phyloP scores from a whole-genome alignment of 2,329 filamentous ascomycete species.

The Diaporthe sp. region DNA sequence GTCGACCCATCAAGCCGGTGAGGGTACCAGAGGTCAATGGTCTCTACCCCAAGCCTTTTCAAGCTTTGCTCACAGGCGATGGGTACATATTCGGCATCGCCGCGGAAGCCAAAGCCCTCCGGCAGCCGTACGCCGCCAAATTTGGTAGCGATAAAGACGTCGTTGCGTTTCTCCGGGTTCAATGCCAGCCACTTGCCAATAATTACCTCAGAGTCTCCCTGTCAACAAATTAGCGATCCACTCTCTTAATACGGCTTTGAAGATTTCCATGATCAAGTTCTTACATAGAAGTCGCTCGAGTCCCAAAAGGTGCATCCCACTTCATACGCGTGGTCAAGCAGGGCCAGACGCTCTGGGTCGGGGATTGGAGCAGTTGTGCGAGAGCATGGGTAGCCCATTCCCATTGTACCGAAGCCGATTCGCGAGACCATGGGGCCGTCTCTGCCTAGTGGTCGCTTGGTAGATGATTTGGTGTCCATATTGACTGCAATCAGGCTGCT shows the following conservation, averaged over 20 bases:
- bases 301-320: conserved; percentile 51
- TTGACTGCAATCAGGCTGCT: too few relatives aligned
- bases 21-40: conserved; percentile 64
- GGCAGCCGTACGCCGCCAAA: conserved; percentile 39
- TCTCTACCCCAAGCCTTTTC: conserved; percentile 56
- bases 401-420: conserved; percentile 44
- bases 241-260: accelerated
- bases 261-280: accelerated
- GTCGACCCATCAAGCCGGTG: conserved; percentile 59
- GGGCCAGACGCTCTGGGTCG: conserved; percentile 59
- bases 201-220: conserved; percentile 55
- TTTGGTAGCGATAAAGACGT: conserved; percentile 59
- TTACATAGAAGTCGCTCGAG: conserved; percentile 32
- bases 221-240: accelerated
- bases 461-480: not conserved
- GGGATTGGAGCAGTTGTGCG: conserved; percentile 44
- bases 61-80: conserved; percentile 49
- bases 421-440: conserved; percentile 39
- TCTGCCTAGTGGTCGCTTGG: conserved; percentile 37
- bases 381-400: conserved; percentile 36
- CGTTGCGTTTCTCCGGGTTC: conserved; percentile 54
- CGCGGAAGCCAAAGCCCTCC: conserved; percentile 36
- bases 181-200: conserved; percentile 57
- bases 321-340: conserved; percentile 62
- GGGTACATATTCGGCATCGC: conserved; percentile 42